Percentiles rank a stretch among this genome's conserved stretches.
Evolutionary conservation across 2,329 filamentous ascomycete species (phyloP).

Genomic region (Cordyceps cateniannulata): DNA sequence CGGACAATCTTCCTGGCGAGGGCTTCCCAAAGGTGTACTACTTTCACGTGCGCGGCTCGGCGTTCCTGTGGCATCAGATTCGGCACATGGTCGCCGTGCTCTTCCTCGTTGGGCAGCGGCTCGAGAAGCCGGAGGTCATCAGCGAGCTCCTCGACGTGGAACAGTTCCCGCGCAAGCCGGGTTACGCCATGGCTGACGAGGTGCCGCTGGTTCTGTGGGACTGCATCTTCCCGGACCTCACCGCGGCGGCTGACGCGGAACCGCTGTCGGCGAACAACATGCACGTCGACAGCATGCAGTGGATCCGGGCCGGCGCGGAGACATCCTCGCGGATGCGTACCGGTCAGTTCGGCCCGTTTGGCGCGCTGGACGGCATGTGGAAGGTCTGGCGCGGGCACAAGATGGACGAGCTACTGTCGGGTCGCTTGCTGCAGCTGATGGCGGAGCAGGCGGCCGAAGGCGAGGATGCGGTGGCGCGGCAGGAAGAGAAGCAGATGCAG

Average conservation of each 20-base stretch:
- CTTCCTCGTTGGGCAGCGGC: conserved; percentile 86
- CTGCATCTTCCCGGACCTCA: conserved; percentile 65
- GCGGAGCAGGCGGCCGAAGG: conserved; percentile 27
- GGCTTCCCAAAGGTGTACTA: conserved; percentile 66
- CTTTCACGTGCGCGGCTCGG: conserved; percentile 82
- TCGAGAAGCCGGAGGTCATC: conserved; percentile 70
- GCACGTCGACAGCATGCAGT: conserved; percentile 57
- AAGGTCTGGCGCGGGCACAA: conserved; percentile 74
- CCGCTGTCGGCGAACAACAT: conserved; percentile 17
- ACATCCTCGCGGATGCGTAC: conserved; percentile 26
- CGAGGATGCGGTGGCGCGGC: neutral
- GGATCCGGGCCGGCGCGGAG: conserved; percentile 73
- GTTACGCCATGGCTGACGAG: conserved; percentile 87
- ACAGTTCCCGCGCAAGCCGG: conserved; percentile 67
- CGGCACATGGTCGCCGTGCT: conserved; percentile 86
- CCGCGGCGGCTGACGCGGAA: conserved; percentile 23
- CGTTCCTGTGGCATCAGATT: conserved; percentile 98
- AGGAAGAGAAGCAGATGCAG: neutral
- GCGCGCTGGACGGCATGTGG: conserved; percentile 74
- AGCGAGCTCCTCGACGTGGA: conserved; percentile 66
- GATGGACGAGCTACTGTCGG: conserved; percentile 82
- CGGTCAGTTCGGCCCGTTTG: conserved; percentile 57
- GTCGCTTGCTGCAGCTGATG: conserved; percentile 61
- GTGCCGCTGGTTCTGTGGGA: conserved; percentile 92
- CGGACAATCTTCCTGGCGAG: conserved; percentile 14